phyloP scores from a whole-genome alignment of 129 eudicot species.

The Pulicaria dysenterica region DNA sequence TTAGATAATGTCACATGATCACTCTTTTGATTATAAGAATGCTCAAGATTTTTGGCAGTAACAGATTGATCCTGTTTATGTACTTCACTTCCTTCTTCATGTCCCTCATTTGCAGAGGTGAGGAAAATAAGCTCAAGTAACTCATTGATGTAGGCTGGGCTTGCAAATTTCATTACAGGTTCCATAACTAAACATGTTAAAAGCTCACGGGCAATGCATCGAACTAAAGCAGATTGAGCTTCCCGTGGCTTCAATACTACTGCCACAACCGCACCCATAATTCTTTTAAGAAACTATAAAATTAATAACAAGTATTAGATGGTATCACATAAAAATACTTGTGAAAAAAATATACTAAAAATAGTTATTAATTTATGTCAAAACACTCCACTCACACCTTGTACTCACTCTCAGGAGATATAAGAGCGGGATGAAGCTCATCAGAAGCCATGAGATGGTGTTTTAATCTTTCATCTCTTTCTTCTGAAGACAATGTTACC shows the following conservation, averaged over 20 bases:
- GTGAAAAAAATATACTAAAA: background rate
- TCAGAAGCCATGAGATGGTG: conserved; percentile 85
- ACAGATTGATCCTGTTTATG: conserved; percentile 42
- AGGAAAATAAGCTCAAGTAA: conserved; percentile 70
- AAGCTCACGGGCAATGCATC: conserved; percentile 91
- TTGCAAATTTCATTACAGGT: conserved; percentile 88
- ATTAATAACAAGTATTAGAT: conserved; percentile 29
- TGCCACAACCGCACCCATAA: conserved; percentile 75
- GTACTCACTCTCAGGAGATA: conserved; percentile 97
- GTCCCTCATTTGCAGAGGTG: conserved; percentile 47
- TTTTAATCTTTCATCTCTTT: conserved; percentile 95
- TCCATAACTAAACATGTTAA: conserved; percentile 88
- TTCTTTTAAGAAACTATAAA: conserved; percentile 73
- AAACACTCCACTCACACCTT: conserved; percentile 86
- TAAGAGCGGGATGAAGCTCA: conserved; percentile 95
- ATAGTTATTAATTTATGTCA: background rate
- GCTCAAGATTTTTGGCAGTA: conserved; percentile 37
- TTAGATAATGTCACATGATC: conserved; percentile 19
- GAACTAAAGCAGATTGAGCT: conserved; percentile 84
- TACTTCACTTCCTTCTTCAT: conserved; percentile 41
- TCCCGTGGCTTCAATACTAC: conserved; percentile 80
- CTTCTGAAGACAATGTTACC: conserved; percentile 91
- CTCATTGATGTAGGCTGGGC: conserved; percentile 87
- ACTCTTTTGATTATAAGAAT: conserved; percentile 41
- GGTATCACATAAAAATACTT: conserved; percentile 12